These are phyloP conservation scores for Trichophyton benhamiae DNA, from an alignment of 2,329 filamentous ascomycete species.

Conservation along the genomic window DNA sequence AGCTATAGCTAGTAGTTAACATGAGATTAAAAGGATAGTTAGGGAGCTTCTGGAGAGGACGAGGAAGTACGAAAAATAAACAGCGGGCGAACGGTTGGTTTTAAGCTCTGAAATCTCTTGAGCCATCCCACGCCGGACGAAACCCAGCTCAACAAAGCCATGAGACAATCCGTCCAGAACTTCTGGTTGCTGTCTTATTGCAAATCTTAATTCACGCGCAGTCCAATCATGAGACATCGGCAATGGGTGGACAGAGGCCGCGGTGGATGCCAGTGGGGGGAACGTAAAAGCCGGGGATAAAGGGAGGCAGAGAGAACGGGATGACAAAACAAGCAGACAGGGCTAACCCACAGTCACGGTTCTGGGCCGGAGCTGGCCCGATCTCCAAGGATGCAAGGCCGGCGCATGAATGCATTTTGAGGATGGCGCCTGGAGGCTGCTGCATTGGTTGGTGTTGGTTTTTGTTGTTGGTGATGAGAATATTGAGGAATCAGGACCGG, in stretches of 20 bases:
- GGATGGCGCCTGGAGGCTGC: neutral
- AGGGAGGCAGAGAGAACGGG: neutral
- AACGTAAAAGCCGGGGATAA: conserved; percentile 3
- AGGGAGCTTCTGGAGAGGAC: neutral
- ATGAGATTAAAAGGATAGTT: neutral
- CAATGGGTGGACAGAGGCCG: neutral
- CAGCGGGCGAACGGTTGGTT: neutral
- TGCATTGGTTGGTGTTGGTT: neutral
- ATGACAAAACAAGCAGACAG: conserved; percentile 3
- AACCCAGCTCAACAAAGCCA: neutral
- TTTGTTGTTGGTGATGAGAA: neutral
- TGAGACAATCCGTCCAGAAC: conserved; percentile 3
- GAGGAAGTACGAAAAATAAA: neutral
- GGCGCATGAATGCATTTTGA: neutral
- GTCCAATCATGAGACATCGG: conserved; percentile 2
- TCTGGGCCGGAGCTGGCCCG: conserved; percentile 1
- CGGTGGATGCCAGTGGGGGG: conserved; percentile 4
- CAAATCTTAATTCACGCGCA: neutral
- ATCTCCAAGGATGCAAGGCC: neutral
- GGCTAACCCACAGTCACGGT: conserved; percentile 3
- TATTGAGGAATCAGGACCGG: neutral
- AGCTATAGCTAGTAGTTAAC: neutral
- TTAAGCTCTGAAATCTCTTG: neutral
- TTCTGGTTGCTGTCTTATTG: neutral
- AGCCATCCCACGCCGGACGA: neutral